Base-by-base conservation (phyloP, 192 early-diverging fungal species). In the Spinellus fusiger region DNA sequence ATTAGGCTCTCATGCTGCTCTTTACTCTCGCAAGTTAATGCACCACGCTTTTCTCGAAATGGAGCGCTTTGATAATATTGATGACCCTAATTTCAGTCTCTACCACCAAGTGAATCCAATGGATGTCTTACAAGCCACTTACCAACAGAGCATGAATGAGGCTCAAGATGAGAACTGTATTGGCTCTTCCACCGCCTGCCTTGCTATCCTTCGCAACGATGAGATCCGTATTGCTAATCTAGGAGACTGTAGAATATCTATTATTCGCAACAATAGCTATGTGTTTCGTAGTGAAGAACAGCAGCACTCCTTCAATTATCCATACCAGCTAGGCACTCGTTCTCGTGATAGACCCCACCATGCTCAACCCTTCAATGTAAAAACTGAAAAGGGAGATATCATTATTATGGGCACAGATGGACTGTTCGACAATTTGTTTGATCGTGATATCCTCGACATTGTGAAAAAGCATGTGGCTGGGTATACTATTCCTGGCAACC, bases 261-360 rank as follows among this genome's bases (percentile, higher is more conserved):
- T 98, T 1, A 89, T 98, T 49, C 88, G 96, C 34, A 79, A 87
- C 52, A 87, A 88, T 49, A 86, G 91, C 55, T 81, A 89, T 68
- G 83, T 94, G 9, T 98, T 96, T 71, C 80, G 93, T 31, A 94
- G 85, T 27, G 93, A 96, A 75, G 94, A 96, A 69, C 96, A 96
- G 62, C 94, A 96, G 72, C 93, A 98, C 75, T 93, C 92, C 25
- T 98, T 98, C 76, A 98, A 98, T 73, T 96, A 89, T 64, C 96
- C 96, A 5, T 95, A 83, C 66, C 96, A 98, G 66, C 84, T 98
- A 26, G 93, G 95, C 33, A 94, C 89, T 9, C 86, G 86, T 35
- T 77, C 79, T 46, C 80, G 80, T 31, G 92, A 96, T 77, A 65
- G 56, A 7, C 94, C 95, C 1, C 72, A 75, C 16, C 90, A 94